These are phyloP conservation scores for Cadophora malorum DNA, from an alignment of 2,329 filamentous ascomycete genomes.

Conservation along the genomic window DNA sequence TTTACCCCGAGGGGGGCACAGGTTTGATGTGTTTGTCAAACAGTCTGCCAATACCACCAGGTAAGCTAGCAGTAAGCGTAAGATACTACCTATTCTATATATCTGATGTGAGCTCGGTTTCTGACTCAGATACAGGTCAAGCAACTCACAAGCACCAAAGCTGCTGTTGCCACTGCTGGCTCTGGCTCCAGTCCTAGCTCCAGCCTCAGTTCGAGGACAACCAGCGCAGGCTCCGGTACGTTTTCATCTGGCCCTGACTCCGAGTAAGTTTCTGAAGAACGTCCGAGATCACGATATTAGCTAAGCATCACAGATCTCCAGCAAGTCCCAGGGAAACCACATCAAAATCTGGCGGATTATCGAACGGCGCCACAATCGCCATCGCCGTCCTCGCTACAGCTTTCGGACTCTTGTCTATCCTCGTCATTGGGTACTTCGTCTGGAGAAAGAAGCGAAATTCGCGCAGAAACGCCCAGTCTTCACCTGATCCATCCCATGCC, in stretches of 20 bases:
- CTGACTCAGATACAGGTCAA: not conserved
- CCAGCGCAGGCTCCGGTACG: not conserved
- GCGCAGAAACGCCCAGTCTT: not conserved
- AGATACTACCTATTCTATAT: not conserved
- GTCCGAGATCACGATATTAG: not conserved
- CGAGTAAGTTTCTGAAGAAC: not conserved
- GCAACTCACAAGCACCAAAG: not conserved
- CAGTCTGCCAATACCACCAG: conserved; percentile 5
- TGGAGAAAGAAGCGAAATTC: conserved; percentile 6
- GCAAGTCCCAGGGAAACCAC: not conserved
- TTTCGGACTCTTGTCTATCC: not conserved
- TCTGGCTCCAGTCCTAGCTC: not conserved
- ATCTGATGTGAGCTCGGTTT: not conserved
- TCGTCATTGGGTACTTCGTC: not conserved
- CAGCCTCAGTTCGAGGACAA: not conserved
- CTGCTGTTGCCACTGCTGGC: not conserved
- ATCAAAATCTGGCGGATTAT: not conserved
- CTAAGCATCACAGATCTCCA: not conserved
- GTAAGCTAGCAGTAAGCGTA: not conserved
- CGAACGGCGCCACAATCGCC: conserved; percentile 3
- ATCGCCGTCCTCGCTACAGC: conserved; percentile 10
- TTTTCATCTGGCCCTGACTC: not conserved
- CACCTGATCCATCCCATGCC: not conserved
- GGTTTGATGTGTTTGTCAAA: conserved; percentile 1
- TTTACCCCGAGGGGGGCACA: not conserved